Percentiles rank a stretch among this genome's conserved stretches.
phyloP scores from a whole-genome alignment of 345 rosid species.

The Citrus australasica region DNA sequence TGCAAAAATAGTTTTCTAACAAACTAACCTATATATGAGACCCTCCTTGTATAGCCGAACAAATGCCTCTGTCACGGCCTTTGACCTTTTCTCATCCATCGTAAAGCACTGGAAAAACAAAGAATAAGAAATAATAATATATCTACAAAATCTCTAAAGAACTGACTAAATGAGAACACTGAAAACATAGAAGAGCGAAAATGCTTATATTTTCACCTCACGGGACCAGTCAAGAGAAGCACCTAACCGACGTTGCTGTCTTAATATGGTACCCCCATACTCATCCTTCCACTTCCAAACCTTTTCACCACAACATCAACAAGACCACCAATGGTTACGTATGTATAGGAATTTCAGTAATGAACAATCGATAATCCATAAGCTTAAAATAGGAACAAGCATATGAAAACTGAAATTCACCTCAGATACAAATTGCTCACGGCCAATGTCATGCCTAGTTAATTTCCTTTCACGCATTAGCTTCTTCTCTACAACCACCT shows the following conservation, averaged over 20 bases:
- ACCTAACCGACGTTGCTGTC: constrained; percentile 74
- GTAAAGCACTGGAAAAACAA: constrained; percentile 68
- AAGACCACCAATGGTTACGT: constrained; percentile 2
- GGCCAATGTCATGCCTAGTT: constrained; percentile 93
- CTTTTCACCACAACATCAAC: constrained; percentile 32
- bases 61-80: constrained; percentile 88
- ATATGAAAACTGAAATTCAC: constrained; percentile 37
- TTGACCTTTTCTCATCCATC: constrained; percentile 89
- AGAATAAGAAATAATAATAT: constrained; percentile 3
- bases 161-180: neutral
- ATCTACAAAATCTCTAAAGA: neutral
- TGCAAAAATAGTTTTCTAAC: neutral
- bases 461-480: constrained; percentile 70
- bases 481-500: constrained; percentile 96
- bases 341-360: neutral
- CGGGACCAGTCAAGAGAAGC: constrained; percentile 99
- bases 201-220: constrained; percentile 50
- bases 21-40: constrained; percentile 75
- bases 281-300: constrained; percentile 93
- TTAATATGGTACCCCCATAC: constrained; percentile 72
- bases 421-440: constrained; percentile 76
- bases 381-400: constrained; percentile 7
- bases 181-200: neutral
- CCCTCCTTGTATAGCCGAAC: constrained; percentile 66
- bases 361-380: constrained; percentile 1